A percentile compares a stretch with the other conserved stretches of the same genome.
These are phyloP conservation scores for Aspergillus transmontanensis DNA, from an alignment of 2,329 filamentous ascomycete species.

Conservation along the genomic window DNA sequence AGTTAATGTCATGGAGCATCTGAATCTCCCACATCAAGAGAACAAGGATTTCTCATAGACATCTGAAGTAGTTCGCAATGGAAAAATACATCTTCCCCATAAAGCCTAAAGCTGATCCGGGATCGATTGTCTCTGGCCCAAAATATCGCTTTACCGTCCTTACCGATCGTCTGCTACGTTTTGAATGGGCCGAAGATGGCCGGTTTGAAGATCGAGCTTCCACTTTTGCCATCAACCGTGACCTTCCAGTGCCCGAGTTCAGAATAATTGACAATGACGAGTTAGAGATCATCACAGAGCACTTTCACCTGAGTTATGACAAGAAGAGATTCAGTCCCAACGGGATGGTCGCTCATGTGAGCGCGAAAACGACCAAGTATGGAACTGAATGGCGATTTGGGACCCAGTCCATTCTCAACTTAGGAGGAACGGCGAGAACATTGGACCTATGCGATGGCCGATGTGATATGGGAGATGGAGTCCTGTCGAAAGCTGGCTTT, in stretches of 20 bases:
- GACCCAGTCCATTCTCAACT: constrained; percentile 43
- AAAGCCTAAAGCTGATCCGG: constrained; percentile 39
- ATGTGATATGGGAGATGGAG: constrained; percentile 52
- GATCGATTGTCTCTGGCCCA: constrained; percentile 49
- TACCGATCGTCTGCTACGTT: constrained; percentile 59
- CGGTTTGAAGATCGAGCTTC: constrained; percentile 65
- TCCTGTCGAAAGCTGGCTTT: constrained; percentile 55
- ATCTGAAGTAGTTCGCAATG: neutral
- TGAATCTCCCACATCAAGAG: neutral
- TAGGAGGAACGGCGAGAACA: constrained; percentile 56
- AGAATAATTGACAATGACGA: constrained; percentile 50
- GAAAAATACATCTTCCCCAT: neutral
- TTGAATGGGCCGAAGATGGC: constrained; percentile 63
- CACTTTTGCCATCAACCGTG: constrained; percentile 61
- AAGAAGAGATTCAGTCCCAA: constrained; percentile 57
- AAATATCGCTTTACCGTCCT: constrained; percentile 64
- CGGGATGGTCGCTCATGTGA: constrained; percentile 52
- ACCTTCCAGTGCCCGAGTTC: constrained; percentile 52
- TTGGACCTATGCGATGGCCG: constrained; percentile 58
- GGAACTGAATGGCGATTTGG: constrained; percentile 57
- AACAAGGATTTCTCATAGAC: too few species aligned
- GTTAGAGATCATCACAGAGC: constrained; percentile 59
- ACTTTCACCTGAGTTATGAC: constrained; percentile 61
- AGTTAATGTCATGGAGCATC: neutral
- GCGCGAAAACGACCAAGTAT: constrained; percentile 46